A percentile compares a stretch with the other conserved stretches of the same genome.
Conservation (phyloP, 1,284 basidiomycete species). For the Termitomyces sp. region DNA sequence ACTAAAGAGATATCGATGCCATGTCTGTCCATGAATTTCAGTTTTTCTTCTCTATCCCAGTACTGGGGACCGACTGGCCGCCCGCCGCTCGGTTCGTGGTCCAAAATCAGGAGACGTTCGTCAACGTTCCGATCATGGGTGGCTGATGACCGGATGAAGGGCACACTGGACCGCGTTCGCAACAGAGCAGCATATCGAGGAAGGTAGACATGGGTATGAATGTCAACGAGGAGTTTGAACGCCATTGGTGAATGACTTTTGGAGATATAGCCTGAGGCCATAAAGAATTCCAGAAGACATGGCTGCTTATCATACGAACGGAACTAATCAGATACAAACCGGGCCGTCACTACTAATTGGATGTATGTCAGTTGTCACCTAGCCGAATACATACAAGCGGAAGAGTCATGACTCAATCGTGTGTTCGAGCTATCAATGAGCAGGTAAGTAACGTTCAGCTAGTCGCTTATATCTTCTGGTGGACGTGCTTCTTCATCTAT, state of each 20-base stretch:
- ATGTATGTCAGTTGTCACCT: background rate
- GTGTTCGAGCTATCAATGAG: constrained; percentile 14
- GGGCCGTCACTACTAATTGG: background rate
- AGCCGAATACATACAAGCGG: background rate
- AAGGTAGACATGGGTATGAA: constrained; percentile 81
- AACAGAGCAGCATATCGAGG: constrained; percentile 66
- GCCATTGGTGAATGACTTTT: constrained; percentile 12
- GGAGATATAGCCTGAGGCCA: background rate
- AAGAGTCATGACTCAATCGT: constrained; percentile 12
- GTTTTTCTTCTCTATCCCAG: constrained; percentile 75
- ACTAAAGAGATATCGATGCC: constrained; percentile 68
- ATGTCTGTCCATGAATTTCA: constrained; percentile 75
- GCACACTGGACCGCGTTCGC: constrained; percentile 54
- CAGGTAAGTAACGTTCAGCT: constrained; percentile 16
- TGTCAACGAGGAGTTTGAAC: constrained; percentile 55
- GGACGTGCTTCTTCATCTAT: constrained; percentile 2
- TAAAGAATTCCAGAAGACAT: background rate
- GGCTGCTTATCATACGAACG: background rate
- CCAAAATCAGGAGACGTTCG: constrained; percentile 69
- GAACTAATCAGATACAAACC: constrained; percentile 12
- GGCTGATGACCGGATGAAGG: constrained; percentile 59
- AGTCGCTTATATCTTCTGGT: background rate
- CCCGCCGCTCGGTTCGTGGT: constrained; percentile 73
- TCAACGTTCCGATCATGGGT: constrained; percentile 41
- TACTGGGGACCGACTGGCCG: constrained; percentile 60